Percentiles rank a stretch among this genome's conserved stretches.
These are phyloP conservation scores for Allantophomopsis cytisporea DNA, from an alignment of 2,329 filamentous ascomycete genomes.

Conservation along the genomic window DNA sequence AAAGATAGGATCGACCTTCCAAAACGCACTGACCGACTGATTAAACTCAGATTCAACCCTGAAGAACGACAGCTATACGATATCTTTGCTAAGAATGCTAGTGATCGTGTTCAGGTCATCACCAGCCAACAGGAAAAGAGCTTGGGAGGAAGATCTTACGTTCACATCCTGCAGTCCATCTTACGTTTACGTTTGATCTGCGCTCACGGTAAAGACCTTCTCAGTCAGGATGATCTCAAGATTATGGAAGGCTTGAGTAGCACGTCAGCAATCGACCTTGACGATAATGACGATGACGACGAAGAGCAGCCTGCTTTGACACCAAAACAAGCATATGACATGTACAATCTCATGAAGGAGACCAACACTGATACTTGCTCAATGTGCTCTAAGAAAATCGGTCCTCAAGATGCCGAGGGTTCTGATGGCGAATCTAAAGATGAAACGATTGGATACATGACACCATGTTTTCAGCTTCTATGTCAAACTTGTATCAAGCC, in stretches of 20 bases:
- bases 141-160: constrained; percentile 77
- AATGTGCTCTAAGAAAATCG: constrained; percentile 53
- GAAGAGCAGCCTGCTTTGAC: constrained; percentile 40
- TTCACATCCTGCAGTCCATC: constrained; percentile 85
- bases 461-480: constrained; percentile 75
- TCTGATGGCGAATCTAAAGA: constrained; percentile 40
- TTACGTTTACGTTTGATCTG: constrained; percentile 80
- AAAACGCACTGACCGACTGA: constrained; percentile 55
- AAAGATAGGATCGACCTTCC: constrained; percentile 87
- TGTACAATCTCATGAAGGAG: constrained; percentile 73
- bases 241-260: constrained; percentile 70
- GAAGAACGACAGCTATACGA: constrained; percentile 72
- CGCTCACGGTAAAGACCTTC: constrained; percentile 83
- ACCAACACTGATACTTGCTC: constrained; percentile 65
- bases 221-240: constrained; percentile 72
- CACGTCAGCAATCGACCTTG: constrained; percentile 78
- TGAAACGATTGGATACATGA: constrained; percentile 63
- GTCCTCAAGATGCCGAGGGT: constrained; percentile 39
- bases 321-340: constrained; percentile 68
- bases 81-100: constrained; percentile 69
- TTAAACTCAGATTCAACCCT: constrained; percentile 61
- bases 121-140: constrained; percentile 48
- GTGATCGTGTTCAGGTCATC: constrained; percentile 67
- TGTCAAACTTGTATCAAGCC: constrained; percentile 59
- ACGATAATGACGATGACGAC: constrained; percentile 62